phyloP scores from a whole-genome alignment of 208 protist genomes.

The Leishmania martiniquensis region DNA sequence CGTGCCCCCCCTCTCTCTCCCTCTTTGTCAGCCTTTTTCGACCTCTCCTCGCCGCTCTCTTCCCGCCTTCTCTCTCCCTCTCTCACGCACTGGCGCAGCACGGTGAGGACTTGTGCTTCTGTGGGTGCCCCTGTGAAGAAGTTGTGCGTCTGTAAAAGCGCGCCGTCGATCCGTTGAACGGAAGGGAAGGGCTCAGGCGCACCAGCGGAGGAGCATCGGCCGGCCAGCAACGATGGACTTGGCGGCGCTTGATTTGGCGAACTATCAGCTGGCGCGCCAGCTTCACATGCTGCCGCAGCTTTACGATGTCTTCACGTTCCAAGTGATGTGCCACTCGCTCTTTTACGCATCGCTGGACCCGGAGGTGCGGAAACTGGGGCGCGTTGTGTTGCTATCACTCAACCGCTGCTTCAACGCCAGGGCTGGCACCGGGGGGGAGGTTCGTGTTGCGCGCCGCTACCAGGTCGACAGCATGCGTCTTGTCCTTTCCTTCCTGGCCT shows the following conservation, averaged over 20 bases:
- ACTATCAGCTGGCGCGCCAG: constrained; percentile 73
- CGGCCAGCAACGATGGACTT: constrained; percentile 18
- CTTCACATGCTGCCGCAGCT: constrained; percentile 67
- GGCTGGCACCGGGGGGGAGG: background rate
- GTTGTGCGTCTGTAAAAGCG: too few relatives aligned
- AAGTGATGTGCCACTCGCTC: constrained; percentile 60
- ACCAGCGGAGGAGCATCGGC: background rate
- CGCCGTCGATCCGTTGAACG: too few relatives aligned
- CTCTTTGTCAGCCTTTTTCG: too few relatives aligned
- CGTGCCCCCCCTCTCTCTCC: too few relatives aligned
- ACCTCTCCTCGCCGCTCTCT: too few relatives aligned
- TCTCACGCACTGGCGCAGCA: too few relatives aligned
- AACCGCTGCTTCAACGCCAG: constrained; percentile 32
- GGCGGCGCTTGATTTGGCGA: constrained; percentile 43
- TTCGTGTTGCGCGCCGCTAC: constrained; percentile 23
- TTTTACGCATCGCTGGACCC: constrained; percentile 71
- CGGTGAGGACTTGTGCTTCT: too few relatives aligned
- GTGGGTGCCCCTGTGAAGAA: too few relatives aligned
- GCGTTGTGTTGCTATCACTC: constrained; percentile 52
- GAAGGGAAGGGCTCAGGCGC: background rate
- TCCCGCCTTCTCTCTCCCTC: too few relatives aligned
- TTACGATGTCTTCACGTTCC: constrained; percentile 51
- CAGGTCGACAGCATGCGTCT: constrained; percentile 18
- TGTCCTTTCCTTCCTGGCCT: constrained; percentile 66
- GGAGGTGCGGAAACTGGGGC: constrained; percentile 33